Evolutionary conservation across 2,329 filamentous ascomycete genomes (phyloP).

Genomic region (Alternaria consortialis): DNA sequence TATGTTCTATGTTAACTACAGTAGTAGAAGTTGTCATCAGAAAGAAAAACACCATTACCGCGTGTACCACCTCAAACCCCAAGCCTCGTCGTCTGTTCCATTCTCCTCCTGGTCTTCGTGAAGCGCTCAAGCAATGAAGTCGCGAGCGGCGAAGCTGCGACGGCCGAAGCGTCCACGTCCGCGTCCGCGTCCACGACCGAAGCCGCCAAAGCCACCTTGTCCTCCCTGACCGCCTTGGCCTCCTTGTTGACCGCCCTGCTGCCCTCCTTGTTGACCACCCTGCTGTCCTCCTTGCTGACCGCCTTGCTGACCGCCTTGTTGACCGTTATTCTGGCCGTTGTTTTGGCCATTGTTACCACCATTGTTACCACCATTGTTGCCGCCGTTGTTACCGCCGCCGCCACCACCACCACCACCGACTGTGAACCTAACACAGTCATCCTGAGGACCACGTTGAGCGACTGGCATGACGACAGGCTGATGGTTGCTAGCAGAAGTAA

Average conservation of each 20-base stretch:
- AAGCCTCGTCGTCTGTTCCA: too few species aligned
- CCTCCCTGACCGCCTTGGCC: conserved; percentile 16
- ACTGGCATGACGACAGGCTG: conserved; percentile 68
- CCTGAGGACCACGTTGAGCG: conserved; percentile 63
- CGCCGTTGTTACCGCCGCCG: conserved; percentile 20
- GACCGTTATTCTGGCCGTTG: conserved; percentile 4
- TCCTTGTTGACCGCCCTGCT: conserved; percentile 7
- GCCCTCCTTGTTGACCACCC: conserved; percentile 4
- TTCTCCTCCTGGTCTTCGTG: too few species aligned
- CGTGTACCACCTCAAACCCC: conserved; percentile 20
- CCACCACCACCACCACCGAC: conserved; percentile 40
- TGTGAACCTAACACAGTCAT: conserved; percentile 62
- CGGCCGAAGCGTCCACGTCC: conserved; percentile 22
- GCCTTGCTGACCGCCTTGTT: conserved; percentile 7
- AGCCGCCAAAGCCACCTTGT: conserved; percentile 25
- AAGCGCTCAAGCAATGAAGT: conserved; percentile 43
- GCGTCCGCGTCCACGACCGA: conserved; percentile 15
- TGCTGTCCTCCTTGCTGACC: conserved; percentile 1
- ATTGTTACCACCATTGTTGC: conserved; percentile 17
- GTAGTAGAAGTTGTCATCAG: conserved; percentile 27
- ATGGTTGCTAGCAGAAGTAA: conserved; percentile 62
- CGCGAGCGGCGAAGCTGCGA: conserved; percentile 44
- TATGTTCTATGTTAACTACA: conserved; percentile 38
- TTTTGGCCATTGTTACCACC: conserved; percentile 4
- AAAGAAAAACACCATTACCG: conserved; percentile 41